These are phyloP conservation scores for Austroboletus olivaceoglutinosus DNA, from an alignment of 1,284 basidiomycete species.

Conservation along the genomic window DNA sequence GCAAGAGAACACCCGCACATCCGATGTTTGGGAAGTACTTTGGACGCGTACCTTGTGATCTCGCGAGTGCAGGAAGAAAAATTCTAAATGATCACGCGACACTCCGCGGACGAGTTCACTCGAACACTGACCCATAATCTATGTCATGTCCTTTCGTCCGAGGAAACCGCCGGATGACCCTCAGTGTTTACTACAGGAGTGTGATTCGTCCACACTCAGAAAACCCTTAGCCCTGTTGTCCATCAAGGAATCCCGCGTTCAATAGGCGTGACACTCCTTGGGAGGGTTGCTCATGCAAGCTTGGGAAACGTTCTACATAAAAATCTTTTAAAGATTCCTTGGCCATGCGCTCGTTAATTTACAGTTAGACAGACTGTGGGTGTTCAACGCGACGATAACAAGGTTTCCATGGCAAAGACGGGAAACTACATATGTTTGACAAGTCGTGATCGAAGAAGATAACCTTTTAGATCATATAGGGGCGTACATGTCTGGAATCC, in stretches of 20 bases:
- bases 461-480: conserved; percentile 5
- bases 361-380: neutral
- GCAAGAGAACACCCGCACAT: neutral
- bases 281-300: neutral
- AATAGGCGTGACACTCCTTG: neutral
- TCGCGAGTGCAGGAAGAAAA: conserved; percentile 6
- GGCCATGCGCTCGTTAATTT: conserved; percentile 1
- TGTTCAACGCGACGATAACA: conserved; percentile 1
- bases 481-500: neutral
- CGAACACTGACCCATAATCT: neutral
- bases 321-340: neutral
- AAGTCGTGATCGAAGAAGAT: conserved; percentile 1
- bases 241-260: conserved; percentile 1
- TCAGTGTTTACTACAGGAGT: neutral
- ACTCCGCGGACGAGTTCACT: neutral
- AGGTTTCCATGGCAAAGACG: conserved; percentile 11
- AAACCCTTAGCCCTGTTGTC: neutral
- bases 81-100: neutral
- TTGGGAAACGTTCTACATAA: conserved; percentile 13
- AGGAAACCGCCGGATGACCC: neutral
- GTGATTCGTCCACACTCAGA: no score
- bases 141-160: conserved; percentile 1
- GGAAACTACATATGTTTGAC: neutral
- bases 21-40: neutral
- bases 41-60: neutral